Conservation (phyloP, 352 stramenopile species). For the Pythium aquatile region DNA sequence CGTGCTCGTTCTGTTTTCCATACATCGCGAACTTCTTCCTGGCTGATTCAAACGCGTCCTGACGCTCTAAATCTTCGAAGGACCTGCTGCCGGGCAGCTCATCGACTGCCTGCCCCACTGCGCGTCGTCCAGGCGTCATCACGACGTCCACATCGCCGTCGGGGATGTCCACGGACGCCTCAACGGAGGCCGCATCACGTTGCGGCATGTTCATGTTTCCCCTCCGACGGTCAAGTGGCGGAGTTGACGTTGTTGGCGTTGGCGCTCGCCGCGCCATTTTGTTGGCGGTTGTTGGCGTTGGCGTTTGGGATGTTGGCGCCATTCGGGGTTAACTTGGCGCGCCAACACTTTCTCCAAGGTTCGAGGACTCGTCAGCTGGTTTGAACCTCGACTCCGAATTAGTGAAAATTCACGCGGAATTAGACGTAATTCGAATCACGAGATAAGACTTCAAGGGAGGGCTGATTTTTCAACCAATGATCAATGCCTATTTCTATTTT, state of each 20-base stretch:
- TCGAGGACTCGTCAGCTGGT: neutral
- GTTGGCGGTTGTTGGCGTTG: constrained; percentile 18
- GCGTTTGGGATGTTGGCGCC: constrained; percentile 21
- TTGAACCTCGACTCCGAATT: neutral
- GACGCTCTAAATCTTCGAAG: neutral
- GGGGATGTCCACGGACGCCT: neutral
- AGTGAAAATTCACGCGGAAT: neutral
- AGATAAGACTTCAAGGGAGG: constrained; percentile 8
- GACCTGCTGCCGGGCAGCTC: neutral
- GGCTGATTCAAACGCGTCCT: constrained; percentile 28
- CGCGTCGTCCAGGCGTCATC: neutral
- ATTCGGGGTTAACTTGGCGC: constrained; percentile 12
- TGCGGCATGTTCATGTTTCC: constrained; percentile 9
- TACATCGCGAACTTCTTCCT: constrained; percentile 54
- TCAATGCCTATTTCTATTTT: too few species aligned
- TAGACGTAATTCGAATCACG: neutral
- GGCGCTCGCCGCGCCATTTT: neutral
- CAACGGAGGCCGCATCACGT: neutral
- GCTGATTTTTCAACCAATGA: neutral
- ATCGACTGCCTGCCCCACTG: constrained; percentile 9
- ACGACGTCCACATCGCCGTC: neutral
- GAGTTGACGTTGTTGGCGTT: constrained; percentile 6
- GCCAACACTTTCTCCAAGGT: neutral
- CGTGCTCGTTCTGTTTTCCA: constrained; percentile 41
- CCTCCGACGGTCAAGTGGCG: neutral